Conservation (phyloP, 2,329 filamentous ascomycete species). For the Zymoseptoria passerinii region DNA sequence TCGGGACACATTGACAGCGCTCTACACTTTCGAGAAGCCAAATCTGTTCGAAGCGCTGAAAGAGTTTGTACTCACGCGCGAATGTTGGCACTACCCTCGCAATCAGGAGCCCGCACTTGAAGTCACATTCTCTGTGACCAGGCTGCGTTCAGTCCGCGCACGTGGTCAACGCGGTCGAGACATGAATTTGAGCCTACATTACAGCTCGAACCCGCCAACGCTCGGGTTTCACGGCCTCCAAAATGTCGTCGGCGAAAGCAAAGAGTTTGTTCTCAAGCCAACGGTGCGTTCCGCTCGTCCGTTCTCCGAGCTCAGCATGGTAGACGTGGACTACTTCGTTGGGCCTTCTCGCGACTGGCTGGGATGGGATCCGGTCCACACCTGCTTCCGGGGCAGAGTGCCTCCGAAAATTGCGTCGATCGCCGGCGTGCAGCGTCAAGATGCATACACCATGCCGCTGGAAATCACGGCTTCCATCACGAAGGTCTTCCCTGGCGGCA, state of each 20-base stretch:
- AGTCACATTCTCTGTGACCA: conserved; percentile 13
- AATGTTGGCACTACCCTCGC: conserved; percentile 15
- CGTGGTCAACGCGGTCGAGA: not conserved
- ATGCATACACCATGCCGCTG: conserved; percentile 20
- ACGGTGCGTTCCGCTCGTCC: conserved; percentile 1
- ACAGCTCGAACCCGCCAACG: conserved; percentile 14
- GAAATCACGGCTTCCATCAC: conserved; percentile 14
- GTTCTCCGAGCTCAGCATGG: conserved; percentile 4
- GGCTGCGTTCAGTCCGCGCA: not conserved
- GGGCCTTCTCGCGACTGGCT: conserved; percentile 13
- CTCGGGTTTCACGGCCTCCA: conserved; percentile 15
- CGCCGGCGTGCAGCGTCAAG: conserved; percentile 13
- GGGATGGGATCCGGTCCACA: conserved; percentile 10
- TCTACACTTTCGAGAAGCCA: conserved; percentile 2
- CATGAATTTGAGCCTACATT: conserved; percentile 15
- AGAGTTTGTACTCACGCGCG: conserved; percentile 15
- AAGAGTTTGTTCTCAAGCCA: conserved; percentile 13
- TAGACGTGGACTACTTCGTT: conserved; percentile 13
- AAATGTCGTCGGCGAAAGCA: conserved; percentile 16
- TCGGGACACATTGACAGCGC: not conserved
- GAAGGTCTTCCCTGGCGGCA: conserved; percentile 11
- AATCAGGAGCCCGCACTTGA: conserved; percentile 11
- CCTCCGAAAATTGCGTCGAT: conserved; percentile 12
- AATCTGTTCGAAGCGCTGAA: conserved; percentile 7
- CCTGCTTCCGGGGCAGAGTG: conserved; percentile 14